A percentile compares a stretch with the other conserved stretches of the same genome.
phyloP scores from a whole-genome alignment of 495 filamentous ascomycete species.

The Xylaria bambusicola region DNA sequence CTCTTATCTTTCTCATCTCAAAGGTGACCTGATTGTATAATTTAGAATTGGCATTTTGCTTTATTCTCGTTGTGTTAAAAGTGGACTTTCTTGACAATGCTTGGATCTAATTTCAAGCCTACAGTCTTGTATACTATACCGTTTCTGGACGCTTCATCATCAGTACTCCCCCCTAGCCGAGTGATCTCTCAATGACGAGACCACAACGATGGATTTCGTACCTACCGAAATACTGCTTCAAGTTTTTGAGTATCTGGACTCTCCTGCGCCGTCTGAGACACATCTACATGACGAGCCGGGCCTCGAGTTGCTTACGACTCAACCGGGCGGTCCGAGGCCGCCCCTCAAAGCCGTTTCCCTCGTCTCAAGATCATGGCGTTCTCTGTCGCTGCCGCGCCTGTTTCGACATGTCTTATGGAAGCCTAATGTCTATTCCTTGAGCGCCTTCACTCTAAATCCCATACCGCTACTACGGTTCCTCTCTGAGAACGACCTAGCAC shows the following conservation, averaged over 20 bases:
- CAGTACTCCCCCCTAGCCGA: too few species aligned
- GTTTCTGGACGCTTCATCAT: too few species aligned
- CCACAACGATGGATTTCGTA: conserved; percentile 27
- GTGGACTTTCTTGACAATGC: too few species aligned
- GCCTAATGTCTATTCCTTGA: conserved; percentile 27
- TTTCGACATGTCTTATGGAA: conserved; percentile 46
- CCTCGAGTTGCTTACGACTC: conserved; percentile 12
- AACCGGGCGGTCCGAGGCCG: not conserved
- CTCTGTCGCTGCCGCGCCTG: conserved; percentile 37
- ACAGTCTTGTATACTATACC: too few species aligned
- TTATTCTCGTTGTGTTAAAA: too few species aligned
- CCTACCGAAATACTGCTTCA: conserved; percentile 40
- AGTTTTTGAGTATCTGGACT: conserved; percentile 36
- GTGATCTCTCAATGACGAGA: not conserved
- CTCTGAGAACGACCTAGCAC: conserved; percentile 30
- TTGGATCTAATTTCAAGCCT: too few species aligned
- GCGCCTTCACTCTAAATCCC: conserved; percentile 27
- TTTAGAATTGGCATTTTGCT: too few species aligned
- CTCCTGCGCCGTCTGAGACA: conserved; percentile 31
- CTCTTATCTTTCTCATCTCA: too few species aligned
- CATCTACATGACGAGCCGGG: conserved; percentile 38
- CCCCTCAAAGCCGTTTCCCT: conserved; percentile 43
- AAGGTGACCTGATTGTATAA: too few species aligned
- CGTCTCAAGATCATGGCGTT: conserved; percentile 46
- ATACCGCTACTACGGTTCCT: conserved; percentile 39